These are phyloP conservation scores for Lagerstroemia fauriei DNA, from an alignment of 441 rosid genomes.

Conservation along the genomic window DNA sequence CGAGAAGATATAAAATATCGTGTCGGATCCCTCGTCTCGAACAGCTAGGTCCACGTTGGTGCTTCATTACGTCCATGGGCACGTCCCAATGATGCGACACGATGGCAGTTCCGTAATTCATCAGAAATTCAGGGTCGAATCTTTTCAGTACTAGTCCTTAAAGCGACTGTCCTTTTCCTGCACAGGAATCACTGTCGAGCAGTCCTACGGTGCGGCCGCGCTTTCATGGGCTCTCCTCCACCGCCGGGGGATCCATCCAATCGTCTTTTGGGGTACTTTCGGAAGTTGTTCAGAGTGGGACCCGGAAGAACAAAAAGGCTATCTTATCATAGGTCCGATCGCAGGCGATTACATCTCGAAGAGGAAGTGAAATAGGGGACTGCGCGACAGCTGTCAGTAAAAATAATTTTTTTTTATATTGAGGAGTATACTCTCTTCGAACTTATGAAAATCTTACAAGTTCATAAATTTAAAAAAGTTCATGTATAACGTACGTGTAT, in stretches of 20 bases:
- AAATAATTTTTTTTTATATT: too few species aligned
- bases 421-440: too few species aligned
- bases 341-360: neutral
- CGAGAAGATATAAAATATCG: neutral
- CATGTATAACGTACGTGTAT: too few species aligned
- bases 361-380: neutral
- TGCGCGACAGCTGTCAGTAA: slow-evolving; percentile 52
- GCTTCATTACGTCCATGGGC: neutral
- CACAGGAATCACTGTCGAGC: slow-evolving; percentile 28
- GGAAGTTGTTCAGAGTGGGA: neutral
- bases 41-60: neutral
- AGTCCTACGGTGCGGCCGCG: neutral
- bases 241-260: neutral
- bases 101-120: slow-evolving; percentile 2
- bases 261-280: neutral
- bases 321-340: neutral
- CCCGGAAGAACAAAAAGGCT: neutral
- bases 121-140: neutral
- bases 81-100: slow-evolving; percentile 2
- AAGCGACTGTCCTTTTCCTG: slow-evolving; percentile 52
- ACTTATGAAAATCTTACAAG: too few species aligned
- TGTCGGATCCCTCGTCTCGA: slow-evolving; percentile 6
- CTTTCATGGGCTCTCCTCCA: neutral
- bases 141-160: slow-evolving; percentile 17
- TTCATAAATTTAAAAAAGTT: too few species aligned